phyloP scores from a whole-genome alignment of 139 green algal species.

The Chlorella sp. region DNA sequence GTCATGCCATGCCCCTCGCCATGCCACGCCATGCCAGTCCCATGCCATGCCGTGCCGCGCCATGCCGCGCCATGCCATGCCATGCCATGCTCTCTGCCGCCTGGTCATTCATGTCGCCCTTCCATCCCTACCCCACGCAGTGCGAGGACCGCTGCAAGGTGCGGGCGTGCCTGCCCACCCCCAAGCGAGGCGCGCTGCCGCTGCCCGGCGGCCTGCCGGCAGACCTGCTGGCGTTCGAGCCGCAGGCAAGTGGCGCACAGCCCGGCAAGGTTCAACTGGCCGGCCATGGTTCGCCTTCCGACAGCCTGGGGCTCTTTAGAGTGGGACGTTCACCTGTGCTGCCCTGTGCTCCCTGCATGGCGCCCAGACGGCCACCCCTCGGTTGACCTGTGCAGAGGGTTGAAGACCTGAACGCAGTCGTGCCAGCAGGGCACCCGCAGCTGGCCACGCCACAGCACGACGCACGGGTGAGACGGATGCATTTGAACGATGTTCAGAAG shows the following conservation, averaged over 20 bases:
- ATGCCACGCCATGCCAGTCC: too few relatives aligned
- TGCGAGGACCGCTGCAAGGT: slow-evolving; percentile 56
- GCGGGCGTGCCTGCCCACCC: slow-evolving; percentile 55
- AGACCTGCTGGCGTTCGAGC: slow-evolving; percentile 36
- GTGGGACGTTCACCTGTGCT: too few relatives aligned
- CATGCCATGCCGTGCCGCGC: too few relatives aligned
- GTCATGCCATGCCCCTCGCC: too few relatives aligned
- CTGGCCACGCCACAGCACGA: slow-evolving; percentile 28
- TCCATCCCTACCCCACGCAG: slow-evolving; percentile 21
- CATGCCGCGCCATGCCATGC: too few relatives aligned
- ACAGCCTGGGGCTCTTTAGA: too few relatives aligned
- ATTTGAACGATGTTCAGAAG: too few relatives aligned
- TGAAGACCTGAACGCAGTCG: slow-evolving; percentile 45
- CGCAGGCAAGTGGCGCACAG: background rate
- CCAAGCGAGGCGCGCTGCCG: slow-evolving; percentile 59
- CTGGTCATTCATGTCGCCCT: background rate
- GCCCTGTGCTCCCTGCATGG: too few relatives aligned
- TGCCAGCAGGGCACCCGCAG: slow-evolving; percentile 22
- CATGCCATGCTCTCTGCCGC: background rate
- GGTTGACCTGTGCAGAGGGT: background rate
- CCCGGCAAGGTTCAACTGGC: too few relatives aligned
- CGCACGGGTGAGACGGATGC: slow-evolving; percentile 15
- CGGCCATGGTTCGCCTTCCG: too few relatives aligned
- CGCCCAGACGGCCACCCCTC: too few relatives aligned
- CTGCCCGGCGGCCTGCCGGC: slow-evolving; percentile 50